Percentiles rank a stretch among this genome's conserved stretches.
phyloP scores from a whole-genome alignment of 2,329 filamentous ascomycete genomes.

The Leptographium radiaticola region DNA sequence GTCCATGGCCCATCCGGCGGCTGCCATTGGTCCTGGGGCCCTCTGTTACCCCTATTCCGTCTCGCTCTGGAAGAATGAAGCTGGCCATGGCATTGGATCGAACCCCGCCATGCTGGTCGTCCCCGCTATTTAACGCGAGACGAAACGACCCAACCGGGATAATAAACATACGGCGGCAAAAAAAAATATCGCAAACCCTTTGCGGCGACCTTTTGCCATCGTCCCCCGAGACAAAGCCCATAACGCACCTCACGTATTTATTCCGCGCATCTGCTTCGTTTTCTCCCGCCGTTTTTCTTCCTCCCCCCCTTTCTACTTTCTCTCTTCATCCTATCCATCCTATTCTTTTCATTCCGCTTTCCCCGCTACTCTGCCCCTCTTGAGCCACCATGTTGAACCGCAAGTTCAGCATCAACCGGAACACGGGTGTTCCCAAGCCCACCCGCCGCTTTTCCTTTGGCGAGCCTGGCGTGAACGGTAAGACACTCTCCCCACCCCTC shows the following conservation, averaged over 20 bases:
- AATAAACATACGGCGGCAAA: background rate
- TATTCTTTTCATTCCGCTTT: too few relatives aligned
- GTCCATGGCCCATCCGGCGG: too few relatives aligned
- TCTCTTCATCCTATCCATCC: background rate
- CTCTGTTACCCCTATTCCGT: too few relatives aligned
- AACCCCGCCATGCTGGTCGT: background rate
- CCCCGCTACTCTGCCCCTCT: background rate
- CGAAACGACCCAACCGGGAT: background rate
- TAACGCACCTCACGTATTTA: background rate
- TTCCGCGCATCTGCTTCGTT: background rate
- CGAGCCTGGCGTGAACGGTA: slow-evolving; percentile 44
- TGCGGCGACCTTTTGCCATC: background rate
- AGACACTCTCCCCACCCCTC: slow-evolving; percentile 12
- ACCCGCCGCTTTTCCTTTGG: slow-evolving; percentile 44
- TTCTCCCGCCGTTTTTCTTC: background rate
- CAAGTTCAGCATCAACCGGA: slow-evolving; percentile 56
- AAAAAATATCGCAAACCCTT: slow-evolving; percentile 1
- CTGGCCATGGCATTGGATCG: background rate
- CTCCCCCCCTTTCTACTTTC: background rate
- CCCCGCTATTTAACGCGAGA: background rate
- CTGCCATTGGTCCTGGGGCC: too few relatives aligned
- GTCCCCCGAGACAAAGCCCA: background rate
- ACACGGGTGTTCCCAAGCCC: slow-evolving; percentile 47
- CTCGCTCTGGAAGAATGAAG: too few relatives aligned
- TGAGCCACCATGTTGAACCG: slow-evolving; percentile 34